Base-by-base conservation (phyloP, 1,284 basidiomycete species). In the Phaffia rhodozyma region DNA sequence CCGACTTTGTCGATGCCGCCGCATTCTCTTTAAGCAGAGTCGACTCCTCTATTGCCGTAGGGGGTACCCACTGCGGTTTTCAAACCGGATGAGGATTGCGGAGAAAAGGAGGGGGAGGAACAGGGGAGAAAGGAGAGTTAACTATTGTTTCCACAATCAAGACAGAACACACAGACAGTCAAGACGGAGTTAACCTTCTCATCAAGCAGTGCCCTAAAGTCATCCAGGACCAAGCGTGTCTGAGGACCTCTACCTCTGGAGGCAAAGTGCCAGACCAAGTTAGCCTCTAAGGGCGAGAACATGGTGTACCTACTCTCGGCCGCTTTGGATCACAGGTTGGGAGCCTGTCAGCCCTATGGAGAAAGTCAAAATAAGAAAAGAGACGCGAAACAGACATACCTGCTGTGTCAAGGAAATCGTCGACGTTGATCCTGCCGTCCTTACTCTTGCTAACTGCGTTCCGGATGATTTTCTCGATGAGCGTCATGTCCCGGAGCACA, bases 221-320 rank as follows among this genome's bases (percentile, higher is more conserved):
- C 92, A 57, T 87, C 76, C 49, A 93, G 76, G 7, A 89, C 82
- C 58, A 96, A 81, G 25, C 91, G 82, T 55, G 74, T 69, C 68
- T 84, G 83, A 55, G 77, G 77, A 5, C 79, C 77, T 59, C 80
- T 78, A 6, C 91, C 91, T 62, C 90, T 83, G 23, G 86, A 85
- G 21, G 90, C 91, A 77, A 96, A 96, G 76, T 97, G 92, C 79
- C 94, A 97, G 71, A 96, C 86, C 71, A 96, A 94, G 63, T 86
- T 85, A 30, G 89, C 91, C 74, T 96, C 89, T 86, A 92, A 90
- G 7, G 87, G 88, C 0, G 86, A 87, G 74, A 92, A 91, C 49
- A 89, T 79, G 38, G 86, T 86, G 73, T 92, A 91, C 47, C 89
- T 21, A 27, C 34, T 11, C 11, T 23, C 38, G 11, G 20, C 38